Conservation (phyloP, 805 yeast species). For the Kuraishia capsulata region DNA sequence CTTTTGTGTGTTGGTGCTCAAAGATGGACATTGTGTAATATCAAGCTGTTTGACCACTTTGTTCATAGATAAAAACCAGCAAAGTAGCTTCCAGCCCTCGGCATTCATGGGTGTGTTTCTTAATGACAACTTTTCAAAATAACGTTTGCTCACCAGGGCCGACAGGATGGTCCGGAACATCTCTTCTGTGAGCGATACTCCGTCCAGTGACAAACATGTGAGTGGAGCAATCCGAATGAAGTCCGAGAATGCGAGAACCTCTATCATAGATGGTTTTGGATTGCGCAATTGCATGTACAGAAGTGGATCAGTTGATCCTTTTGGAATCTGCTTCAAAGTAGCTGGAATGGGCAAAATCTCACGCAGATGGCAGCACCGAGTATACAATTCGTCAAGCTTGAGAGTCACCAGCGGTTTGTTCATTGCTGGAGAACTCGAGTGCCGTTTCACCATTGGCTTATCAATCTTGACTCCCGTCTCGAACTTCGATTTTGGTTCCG, state of each 20-base stretch:
- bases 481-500: slow-evolving; percentile 10
- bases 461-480: slow-evolving; percentile 43
- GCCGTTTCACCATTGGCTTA: slow-evolving; percentile 48
- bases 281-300: slow-evolving; percentile 65
- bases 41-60: slow-evolving; percentile 51
- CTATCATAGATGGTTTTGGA: slow-evolving; percentile 86
- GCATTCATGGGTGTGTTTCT: slow-evolving; percentile 67
- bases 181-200: slow-evolving; percentile 61
- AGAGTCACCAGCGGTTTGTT: slow-evolving; percentile 27
- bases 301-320: slow-evolving; percentile 68
- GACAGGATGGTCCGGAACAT: slow-evolving; percentile 71
- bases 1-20: slow-evolving; percentile 34
- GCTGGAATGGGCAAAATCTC: slow-evolving; percentile 92
- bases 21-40: slow-evolving; percentile 57
- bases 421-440: slow-evolving; percentile 15
- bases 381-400: slow-evolving; percentile 65
- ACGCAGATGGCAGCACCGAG: slow-evolving; percentile 87
- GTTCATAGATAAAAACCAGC: slow-evolving; percentile 65
- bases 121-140: slow-evolving; percentile 64
- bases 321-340: slow-evolving; percentile 71
- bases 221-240: slow-evolving; percentile 82
- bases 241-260: slow-evolving; percentile 80
- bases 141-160: slow-evolving; percentile 57
- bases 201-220: slow-evolving; percentile 67
- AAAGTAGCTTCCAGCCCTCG: slow-evolving; percentile 71